These are phyloP conservation scores for Exophiala mesophila DNA, from an alignment of 2,329 filamentous ascomycete species.

Conservation along the genomic window DNA sequence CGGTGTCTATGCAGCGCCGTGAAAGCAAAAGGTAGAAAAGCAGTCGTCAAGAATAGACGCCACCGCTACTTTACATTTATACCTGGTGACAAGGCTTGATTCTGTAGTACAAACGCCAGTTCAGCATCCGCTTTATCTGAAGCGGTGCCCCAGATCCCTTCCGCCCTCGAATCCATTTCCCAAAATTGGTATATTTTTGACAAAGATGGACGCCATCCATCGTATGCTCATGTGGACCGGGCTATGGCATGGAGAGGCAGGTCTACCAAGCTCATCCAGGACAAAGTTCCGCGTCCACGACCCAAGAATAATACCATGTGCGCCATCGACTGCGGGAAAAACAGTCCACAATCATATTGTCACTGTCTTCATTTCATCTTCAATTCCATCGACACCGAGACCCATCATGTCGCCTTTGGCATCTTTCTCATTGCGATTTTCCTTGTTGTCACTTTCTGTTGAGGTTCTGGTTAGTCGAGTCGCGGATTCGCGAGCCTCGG, in stretches of 20 bases:
- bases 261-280: too few species aligned
- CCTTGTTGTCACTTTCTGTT: conserved; percentile 28
- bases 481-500: conserved; percentile 20
- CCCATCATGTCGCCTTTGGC: conserved; percentile 30
- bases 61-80: background rate
- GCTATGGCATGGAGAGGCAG: too few species aligned
- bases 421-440: conserved; percentile 31
- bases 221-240: background rate
- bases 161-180: background rate
- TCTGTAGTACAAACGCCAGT: too few species aligned
- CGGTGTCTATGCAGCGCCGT: background rate
- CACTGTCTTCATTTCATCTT: conserved; percentile 45
- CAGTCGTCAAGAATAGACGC: background rate
- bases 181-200: background rate
- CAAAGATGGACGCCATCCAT: background rate
- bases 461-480: conserved; percentile 20
- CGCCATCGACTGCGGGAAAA: too few species aligned
- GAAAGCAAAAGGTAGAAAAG: background rate
- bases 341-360: conserved; percentile 39
- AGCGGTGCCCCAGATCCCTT: too few species aligned
- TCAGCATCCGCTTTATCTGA: too few species aligned
- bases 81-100: too few species aligned
- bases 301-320: too few species aligned
- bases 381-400: conserved; percentile 35
- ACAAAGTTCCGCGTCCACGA: too few species aligned